phyloP scores from a whole-genome alignment of 257 asterid species.

The Knoxia roxburghii region DNA sequence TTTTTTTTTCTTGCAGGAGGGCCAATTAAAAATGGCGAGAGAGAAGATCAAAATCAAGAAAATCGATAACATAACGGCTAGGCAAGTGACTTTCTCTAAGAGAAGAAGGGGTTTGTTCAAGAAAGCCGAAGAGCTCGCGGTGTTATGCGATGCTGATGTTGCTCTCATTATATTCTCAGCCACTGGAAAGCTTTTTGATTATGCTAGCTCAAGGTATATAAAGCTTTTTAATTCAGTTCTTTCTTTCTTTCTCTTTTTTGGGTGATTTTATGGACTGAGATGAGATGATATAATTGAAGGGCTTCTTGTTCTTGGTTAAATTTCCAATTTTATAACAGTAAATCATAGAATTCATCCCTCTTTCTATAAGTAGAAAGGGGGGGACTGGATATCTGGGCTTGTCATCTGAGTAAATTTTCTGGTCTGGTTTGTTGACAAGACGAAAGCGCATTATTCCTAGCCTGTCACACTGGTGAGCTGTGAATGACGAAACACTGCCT shows the following conservation, averaged over 20 bases:
- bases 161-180: constrained; percentile 38
- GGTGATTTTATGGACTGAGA: constrained; percentile 7
- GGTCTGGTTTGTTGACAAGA: not conserved
- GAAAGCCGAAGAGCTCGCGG: constrained; percentile 39
- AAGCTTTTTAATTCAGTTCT: too few species aligned
- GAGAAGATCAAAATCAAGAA: constrained; percentile 41
- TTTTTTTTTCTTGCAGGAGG: not conserved
- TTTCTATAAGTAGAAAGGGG: not conserved
- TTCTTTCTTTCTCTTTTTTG: not conserved
- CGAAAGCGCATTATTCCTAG: not conserved
- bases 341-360: not conserved
- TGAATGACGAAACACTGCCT: not conserved
- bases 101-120: constrained; percentile 38
- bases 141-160: constrained; percentile 40
- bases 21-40: constrained; percentile 24
- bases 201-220: constrained; percentile 29
- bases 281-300: not conserved
- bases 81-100: constrained; percentile 44
- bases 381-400: too few species aligned
- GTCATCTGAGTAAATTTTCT: not conserved
- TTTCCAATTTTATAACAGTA: too few species aligned
- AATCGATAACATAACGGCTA: constrained; percentile 34
- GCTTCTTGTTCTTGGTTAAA: too few species aligned
- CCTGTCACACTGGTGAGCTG: too few species aligned
- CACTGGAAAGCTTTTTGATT: constrained; percentile 34